A percentile compares a stretch with the other conserved stretches of the same genome.
Conservation (phyloP, 176 grass and related monocot genomes). For the Musa acuminata region DNA sequence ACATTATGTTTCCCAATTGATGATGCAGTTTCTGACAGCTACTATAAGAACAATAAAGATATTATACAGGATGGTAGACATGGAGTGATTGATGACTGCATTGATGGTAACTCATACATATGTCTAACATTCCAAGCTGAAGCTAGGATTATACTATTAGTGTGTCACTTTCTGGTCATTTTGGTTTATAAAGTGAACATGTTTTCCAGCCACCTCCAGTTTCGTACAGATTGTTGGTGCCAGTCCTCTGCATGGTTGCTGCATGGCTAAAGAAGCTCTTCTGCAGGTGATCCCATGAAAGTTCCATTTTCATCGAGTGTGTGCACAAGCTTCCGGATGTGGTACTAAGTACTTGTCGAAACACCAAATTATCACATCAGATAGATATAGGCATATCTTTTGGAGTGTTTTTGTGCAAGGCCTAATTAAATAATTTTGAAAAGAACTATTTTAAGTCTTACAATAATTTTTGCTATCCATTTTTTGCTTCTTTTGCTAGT, state of each 20-base stretch:
- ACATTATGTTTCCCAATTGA: neutral
- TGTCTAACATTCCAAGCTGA: neutral
- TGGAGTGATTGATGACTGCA: conserved; percentile 3
- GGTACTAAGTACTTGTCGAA: neutral
- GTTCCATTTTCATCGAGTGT: too few species aligned
- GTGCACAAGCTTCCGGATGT: neutral
- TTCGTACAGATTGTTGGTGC: neutral
- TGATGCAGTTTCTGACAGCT: neutral
- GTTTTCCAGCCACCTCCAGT: neutral
- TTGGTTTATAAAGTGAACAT: conserved; percentile 1
- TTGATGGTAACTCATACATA: neutral
- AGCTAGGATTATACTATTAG: neutral
- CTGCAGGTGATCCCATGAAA: neutral
- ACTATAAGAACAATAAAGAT: conserved; percentile 6
- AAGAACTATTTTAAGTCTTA: too few species aligned
- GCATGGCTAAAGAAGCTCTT: neutral
- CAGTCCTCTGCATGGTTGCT: neutral
- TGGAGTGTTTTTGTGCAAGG: too few species aligned
- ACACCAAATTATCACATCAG: neutral
- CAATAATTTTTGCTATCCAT: too few species aligned
- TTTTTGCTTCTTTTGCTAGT: too few species aligned
- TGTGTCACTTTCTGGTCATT: neutral
- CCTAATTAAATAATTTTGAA: too few species aligned
- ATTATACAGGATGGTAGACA: neutral
- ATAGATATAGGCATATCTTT: too few species aligned